A percentile compares a stretch with the other conserved stretches of the same genome.
These are phyloP conservation scores for Akebia trifoliata DNA, from an alignment of 164 flowering plant genomes.

Conservation along the genomic window DNA sequence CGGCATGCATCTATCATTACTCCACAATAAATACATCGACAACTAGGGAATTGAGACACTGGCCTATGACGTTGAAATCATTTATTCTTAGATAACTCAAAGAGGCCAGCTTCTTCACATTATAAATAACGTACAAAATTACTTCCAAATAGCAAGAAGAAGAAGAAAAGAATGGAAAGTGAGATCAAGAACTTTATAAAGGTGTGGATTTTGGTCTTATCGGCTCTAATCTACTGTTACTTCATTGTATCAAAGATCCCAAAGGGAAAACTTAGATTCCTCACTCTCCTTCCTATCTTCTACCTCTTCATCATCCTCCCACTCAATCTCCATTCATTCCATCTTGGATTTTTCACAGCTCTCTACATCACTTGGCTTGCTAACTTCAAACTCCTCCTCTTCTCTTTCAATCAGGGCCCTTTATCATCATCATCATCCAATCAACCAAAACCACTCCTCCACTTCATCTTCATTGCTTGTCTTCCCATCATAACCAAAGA, in stretches of 20 bases:
- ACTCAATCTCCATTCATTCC: conserved; percentile 25
- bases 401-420: conserved; percentile 40
- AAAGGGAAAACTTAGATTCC: conserved; percentile 31
- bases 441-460: conserved; percentile 3
- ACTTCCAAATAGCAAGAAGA: too few species aligned
- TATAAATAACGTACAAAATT: too few species aligned
- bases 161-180: conserved; percentile 15
- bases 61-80: too few species aligned
- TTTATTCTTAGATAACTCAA: too few species aligned
- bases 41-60: too few species aligned
- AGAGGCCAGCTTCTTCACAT: too few species aligned
- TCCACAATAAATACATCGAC: too few species aligned
- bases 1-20: too few species aligned
- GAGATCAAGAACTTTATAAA: conserved; percentile 34
- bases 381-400: conserved; percentile 53
- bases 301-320: conserved; percentile 43
- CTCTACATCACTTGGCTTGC: conserved; percentile 58
- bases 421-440: conserved; percentile 22
- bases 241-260: conserved; percentile 21
- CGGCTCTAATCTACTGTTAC: conserved; percentile 37
- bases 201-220: conserved; percentile 28
- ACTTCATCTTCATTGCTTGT: conserved; percentile 30
- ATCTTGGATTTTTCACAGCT: conserved; percentile 24
- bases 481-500: conserved; percentile 40
- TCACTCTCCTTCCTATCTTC: conserved; percentile 38